Conservation (phyloP, 306 rosid genomes). For the Rubus idaeus region DNA sequence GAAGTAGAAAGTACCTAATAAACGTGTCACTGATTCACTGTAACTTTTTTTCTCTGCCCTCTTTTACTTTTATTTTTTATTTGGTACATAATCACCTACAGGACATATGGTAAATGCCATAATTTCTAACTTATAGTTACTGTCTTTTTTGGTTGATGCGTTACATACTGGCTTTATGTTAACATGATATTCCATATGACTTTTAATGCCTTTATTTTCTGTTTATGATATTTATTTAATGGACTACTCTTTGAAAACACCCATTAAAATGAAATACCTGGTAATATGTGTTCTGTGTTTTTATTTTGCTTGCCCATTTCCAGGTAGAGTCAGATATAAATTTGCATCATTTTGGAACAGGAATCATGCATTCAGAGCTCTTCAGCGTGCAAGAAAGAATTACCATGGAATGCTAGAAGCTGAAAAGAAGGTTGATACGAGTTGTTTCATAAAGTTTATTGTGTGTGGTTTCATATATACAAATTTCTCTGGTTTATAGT, state of each 20-base stretch:
- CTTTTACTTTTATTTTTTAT: background rate
- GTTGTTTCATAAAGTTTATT: constrained; percentile 17
- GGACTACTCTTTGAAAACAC: background rate
- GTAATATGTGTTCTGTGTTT: constrained; percentile 24
- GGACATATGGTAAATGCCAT: background rate
- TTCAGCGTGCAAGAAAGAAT: constrained; percentile 68
- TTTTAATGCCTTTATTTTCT: constrained; percentile 13
- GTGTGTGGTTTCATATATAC: background rate
- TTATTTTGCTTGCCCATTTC: constrained; percentile 40
- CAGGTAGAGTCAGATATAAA: constrained; percentile 96
- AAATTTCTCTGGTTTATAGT: background rate
- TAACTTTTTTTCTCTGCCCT: background rate
- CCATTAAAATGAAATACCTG: constrained; percentile 14
- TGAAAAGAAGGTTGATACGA: constrained; percentile 75
- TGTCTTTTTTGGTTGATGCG: background rate
- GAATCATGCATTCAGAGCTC: constrained; percentile 80
- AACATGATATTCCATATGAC: background rate
- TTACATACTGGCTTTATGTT: background rate
- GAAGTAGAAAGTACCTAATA: too few species aligned
- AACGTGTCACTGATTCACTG: too few species aligned
- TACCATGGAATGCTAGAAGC: constrained; percentile 80
- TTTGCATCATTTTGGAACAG: constrained; percentile 99
- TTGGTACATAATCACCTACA: background rate
- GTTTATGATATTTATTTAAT: background rate
- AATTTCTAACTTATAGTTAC: background rate